phyloP scores from a whole-genome alignment of 176 grass and related monocot species.

The Oryza meridionalis region DNA sequence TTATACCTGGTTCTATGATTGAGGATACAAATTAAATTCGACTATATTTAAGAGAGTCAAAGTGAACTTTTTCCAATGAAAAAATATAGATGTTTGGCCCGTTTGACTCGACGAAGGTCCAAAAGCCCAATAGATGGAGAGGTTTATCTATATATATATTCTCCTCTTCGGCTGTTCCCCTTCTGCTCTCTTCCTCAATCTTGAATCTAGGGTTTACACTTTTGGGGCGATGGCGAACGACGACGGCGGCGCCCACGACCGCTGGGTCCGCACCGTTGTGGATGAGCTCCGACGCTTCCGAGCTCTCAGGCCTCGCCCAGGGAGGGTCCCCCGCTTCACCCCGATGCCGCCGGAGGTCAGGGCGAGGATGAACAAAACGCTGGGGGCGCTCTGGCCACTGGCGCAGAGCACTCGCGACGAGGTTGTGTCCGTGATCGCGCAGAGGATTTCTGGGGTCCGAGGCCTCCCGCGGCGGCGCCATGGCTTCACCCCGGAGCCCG shows the following conservation, averaged over 20 bases:
- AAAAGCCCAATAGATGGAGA: too few relatives aligned
- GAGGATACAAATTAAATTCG: too few relatives aligned
- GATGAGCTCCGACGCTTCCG: not conserved
- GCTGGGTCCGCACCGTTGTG: not conserved
- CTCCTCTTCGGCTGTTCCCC: too few relatives aligned
- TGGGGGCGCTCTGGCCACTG: not conserved
- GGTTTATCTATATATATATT: too few relatives aligned
- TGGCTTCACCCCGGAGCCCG: too few relatives aligned
- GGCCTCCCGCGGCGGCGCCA: not conserved
- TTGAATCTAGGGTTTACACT: too few relatives aligned
- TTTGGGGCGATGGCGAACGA: not conserved
- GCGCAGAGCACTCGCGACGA: not conserved
- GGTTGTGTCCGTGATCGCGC: accelerated
- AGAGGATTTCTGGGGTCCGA: not conserved
- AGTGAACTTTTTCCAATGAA: too few relatives aligned
- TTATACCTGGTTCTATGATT: too few relatives aligned
- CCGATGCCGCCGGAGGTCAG: not conserved
- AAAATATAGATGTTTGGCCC: too few relatives aligned
- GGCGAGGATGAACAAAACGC: not conserved
- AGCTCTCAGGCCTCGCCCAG: not conserved
- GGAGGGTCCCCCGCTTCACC: not conserved
- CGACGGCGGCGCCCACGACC: not conserved
- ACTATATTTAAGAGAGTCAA: too few relatives aligned
- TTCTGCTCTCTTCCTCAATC: too few relatives aligned
- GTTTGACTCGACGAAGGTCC: too few relatives aligned